phyloP scores from a whole-genome alignment of 805 yeast genomes.

The Kodamaea lidongshanica region DNA sequence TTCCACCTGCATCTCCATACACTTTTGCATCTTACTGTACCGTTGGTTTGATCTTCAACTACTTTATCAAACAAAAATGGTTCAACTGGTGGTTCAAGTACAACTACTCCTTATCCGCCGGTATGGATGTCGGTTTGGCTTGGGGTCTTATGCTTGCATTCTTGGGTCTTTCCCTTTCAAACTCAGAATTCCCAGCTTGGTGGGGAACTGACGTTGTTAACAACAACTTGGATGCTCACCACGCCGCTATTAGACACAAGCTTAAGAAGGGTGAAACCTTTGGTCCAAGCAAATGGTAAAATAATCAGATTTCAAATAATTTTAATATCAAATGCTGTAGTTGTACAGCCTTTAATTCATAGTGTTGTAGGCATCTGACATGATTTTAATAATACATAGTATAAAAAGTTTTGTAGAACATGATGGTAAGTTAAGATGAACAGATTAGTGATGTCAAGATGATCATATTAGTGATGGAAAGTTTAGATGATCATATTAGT shows the following conservation, averaged over 20 bases:
- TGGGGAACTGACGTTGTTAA: slow-evolving; percentile 56
- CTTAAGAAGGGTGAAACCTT: slow-evolving; percentile 37
- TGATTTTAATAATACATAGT: too few species aligned
- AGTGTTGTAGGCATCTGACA: too few species aligned
- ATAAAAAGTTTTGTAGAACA: too few species aligned
- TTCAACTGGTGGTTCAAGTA: slow-evolving; percentile 42
- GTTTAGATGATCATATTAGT: too few species aligned
- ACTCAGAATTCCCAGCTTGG: slow-evolving; percentile 39
- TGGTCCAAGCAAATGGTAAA: too few species aligned
- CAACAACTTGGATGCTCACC: slow-evolving; percentile 34
- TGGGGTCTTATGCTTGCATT: slow-evolving; percentile 21
- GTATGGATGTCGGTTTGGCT: slow-evolving; percentile 39
- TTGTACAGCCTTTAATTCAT: too few species aligned
- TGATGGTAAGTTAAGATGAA: too few species aligned
- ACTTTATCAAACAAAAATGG: slow-evolving; percentile 32
- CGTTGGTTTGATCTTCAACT: slow-evolving; percentile 29
- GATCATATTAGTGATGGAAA: too few species aligned
- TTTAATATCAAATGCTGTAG: too few species aligned
- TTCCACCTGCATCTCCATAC: slow-evolving; percentile 72
- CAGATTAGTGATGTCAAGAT: too few species aligned
- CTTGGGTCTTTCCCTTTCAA: slow-evolving; percentile 15
- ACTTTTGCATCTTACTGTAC: slow-evolving; percentile 51
- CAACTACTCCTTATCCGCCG: slow-evolving; percentile 40
- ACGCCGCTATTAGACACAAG: slow-evolving; percentile 23
- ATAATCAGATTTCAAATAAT: too few species aligned